Conservation (phyloP, 495 filamentous ascomycete genomes). For the Staphylotrichum tortipilum region DNA sequence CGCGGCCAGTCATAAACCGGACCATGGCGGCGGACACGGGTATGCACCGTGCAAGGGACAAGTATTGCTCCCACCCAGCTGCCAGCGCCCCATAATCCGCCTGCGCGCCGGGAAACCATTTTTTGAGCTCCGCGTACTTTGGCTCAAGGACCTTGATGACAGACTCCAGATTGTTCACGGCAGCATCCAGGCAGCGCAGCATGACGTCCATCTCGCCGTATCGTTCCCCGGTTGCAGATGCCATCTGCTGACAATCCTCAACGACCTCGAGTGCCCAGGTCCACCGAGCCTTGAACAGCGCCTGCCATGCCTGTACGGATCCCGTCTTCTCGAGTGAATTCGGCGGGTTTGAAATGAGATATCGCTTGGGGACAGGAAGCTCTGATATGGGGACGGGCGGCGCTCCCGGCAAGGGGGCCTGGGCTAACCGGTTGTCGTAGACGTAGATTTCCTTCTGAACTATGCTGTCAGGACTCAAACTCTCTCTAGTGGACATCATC, state of each 20-base stretch:
- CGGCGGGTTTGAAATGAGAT: slow-evolving; percentile 52
- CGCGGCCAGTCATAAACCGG: slow-evolving; percentile 44
- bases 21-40: slow-evolving; percentile 45
- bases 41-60: slow-evolving; percentile 54
- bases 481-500: neutral
- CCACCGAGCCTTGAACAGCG: slow-evolving; percentile 63
- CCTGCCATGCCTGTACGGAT: slow-evolving; percentile 72
- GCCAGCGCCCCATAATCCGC: slow-evolving; percentile 61
- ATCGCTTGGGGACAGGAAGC: slow-evolving; percentile 49
- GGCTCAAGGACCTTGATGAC: slow-evolving; percentile 66
- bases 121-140: slow-evolving; percentile 62
- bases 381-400: slow-evolving; percentile 37
- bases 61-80: slow-evolving; percentile 58
- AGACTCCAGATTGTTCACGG: slow-evolving; percentile 68
- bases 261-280: slow-evolving; percentile 67
- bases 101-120: slow-evolving; percentile 61
- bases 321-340: slow-evolving; percentile 65
- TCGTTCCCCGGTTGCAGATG: slow-evolving; percentile 37
- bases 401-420: slow-evolving; percentile 33
- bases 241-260: slow-evolving; percentile 52
- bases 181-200: slow-evolving; percentile 62
- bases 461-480: slow-evolving; percentile 1
- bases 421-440: slow-evolving; percentile 65
- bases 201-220: slow-evolving; percentile 64
- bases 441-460: slow-evolving; percentile 77